Evolutionary conservation across 805 yeast species (phyloP).

Genomic region (Teunomyces stri): DNA sequence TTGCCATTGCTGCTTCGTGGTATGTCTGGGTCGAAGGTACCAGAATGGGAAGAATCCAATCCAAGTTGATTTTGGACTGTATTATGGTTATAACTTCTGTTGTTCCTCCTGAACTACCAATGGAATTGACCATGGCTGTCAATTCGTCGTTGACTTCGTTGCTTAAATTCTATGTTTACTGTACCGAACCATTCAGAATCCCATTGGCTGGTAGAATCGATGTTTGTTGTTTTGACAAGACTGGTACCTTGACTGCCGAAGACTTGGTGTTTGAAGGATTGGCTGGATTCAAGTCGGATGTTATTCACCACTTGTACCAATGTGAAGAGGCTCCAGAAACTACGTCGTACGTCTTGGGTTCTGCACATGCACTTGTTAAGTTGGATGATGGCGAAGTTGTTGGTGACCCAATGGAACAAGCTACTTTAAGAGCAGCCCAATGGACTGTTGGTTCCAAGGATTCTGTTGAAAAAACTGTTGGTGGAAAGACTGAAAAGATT

Average conservation of each 20-base stretch:
- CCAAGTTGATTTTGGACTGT: constrained; percentile 92
- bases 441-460: constrained; percentile 85
- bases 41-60: constrained; percentile 90
- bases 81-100: constrained; percentile 94
- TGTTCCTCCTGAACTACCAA: constrained; percentile 98
- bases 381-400: constrained; percentile 96
- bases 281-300: constrained; percentile 67
- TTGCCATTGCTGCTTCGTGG: constrained; percentile 95
- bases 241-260: constrained; percentile 97
- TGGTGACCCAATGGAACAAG: constrained; percentile 99
- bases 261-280: constrained; percentile 94
- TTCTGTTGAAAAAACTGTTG: constrained; percentile 47
- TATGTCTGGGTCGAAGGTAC: constrained; percentile 99
- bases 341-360: constrained; percentile 75
- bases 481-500: constrained; percentile 45
- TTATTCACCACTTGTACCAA: constrained; percentile 53
- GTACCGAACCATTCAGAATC: constrained; percentile 98
- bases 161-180: constrained; percentile 83
- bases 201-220: constrained; percentile 98
- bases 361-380: constrained; percentile 94
- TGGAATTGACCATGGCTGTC: constrained; percentile 98
- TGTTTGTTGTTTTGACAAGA: constrained; percentile 97
- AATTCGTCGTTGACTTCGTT: constrained; percentile 86
- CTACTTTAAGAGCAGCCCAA: constrained; percentile 80
- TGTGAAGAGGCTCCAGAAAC: constrained; percentile 64